These are phyloP conservation scores for Acorus gramineus DNA, from an alignment of 106 monocot species.

Conservation along the genomic window DNA sequence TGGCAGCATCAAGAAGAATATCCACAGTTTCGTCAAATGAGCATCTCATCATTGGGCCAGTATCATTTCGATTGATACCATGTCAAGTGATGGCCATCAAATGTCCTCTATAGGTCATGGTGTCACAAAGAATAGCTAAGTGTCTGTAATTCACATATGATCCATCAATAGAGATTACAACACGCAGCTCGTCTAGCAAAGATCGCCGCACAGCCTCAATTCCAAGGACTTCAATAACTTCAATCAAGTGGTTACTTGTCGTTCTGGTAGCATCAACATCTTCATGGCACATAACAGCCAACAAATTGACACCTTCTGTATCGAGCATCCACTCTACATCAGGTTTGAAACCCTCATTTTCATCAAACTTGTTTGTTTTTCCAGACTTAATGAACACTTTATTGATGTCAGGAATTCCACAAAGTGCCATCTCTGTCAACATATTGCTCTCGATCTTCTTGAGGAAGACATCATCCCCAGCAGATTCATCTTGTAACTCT, in stretches of 20 bases:
- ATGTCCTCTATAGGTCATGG: slow-evolving; percentile 97
- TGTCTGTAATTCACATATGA: slow-evolving; percentile 98
- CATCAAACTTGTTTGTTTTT: slow-evolving; percentile 63
- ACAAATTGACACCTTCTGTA: slow-evolving; percentile 84
- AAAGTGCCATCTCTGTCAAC: slow-evolving; percentile 92
- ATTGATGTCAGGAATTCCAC: slow-evolving; percentile 88
- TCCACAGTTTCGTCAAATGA: slow-evolving; percentile 99
- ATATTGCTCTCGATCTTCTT: slow-evolving; percentile 92
- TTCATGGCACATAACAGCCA: slow-evolving; percentile 92
- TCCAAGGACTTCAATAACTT: slow-evolving; percentile 97
- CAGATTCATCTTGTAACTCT: slow-evolving; percentile 82
- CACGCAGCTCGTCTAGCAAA: slow-evolving; percentile 89
- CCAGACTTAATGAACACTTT: slow-evolving; percentile 82
- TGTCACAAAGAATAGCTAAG: slow-evolving; percentile 90
- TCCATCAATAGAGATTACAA: slow-evolving; percentile 98
- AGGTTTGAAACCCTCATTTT: slow-evolving; percentile 72
- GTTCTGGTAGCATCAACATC: slow-evolving; percentile 85
- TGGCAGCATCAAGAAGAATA: slow-evolving; percentile 95
- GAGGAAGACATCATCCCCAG: slow-evolving; percentile 93
- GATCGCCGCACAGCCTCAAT: slow-evolving; percentile 91
- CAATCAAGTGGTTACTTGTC: slow-evolving; percentile 96
- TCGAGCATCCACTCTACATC: slow-evolving; percentile 87
- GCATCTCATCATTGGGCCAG: slow-evolving; percentile 94
- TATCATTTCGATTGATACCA: slow-evolving; percentile 95
- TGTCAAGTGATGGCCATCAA: slow-evolving; percentile 97